phyloP scores from a whole-genome alignment of 768 basidiomycete species.

The Gelatoporia subvermispora region DNA sequence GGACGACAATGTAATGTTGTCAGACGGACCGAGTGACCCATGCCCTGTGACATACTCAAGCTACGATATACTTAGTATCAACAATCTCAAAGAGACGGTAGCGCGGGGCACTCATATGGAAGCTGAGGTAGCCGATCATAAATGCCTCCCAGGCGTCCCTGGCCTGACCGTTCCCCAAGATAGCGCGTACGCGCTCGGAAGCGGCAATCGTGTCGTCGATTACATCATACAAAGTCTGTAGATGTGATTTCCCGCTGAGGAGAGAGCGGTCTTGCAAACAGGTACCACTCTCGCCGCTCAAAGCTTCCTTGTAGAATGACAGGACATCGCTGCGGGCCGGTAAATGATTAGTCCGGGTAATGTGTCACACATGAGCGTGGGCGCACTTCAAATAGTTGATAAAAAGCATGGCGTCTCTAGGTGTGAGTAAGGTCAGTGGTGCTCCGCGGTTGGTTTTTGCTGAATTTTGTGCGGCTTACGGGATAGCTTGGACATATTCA shows the following conservation, averaged over 20 bases:
- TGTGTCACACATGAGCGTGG: no score
- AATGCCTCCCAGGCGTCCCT: not conserved
- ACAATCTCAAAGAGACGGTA: slow-evolving; percentile 2
- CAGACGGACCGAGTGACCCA: no score
- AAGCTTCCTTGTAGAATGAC: slow-evolving; percentile 1
- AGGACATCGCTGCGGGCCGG: not conserved
- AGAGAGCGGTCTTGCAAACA: not conserved
- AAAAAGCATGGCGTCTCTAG: no score
- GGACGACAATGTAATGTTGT: no score
- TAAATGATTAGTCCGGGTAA: no score
- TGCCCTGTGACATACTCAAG: no score
- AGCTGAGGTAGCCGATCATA: not conserved
- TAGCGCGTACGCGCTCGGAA: not conserved
- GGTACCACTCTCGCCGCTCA: not conserved
- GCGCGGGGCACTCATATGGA: slow-evolving; percentile 2
- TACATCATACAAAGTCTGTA: not conserved
- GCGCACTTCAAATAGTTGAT: no score
- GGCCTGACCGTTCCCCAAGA: not conserved
- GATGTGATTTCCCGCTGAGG: not conserved
- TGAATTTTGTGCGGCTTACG: not conserved
- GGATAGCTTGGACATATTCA: not conserved
- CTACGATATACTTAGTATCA: slow-evolving; percentile 1
- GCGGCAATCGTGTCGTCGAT: not conserved
- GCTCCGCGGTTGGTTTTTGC: no score
- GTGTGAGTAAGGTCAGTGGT: no score